phyloP scores from a whole-genome alignment of 352 stramenopile species.

The Stephanocyclus meneghinianus region DNA sequence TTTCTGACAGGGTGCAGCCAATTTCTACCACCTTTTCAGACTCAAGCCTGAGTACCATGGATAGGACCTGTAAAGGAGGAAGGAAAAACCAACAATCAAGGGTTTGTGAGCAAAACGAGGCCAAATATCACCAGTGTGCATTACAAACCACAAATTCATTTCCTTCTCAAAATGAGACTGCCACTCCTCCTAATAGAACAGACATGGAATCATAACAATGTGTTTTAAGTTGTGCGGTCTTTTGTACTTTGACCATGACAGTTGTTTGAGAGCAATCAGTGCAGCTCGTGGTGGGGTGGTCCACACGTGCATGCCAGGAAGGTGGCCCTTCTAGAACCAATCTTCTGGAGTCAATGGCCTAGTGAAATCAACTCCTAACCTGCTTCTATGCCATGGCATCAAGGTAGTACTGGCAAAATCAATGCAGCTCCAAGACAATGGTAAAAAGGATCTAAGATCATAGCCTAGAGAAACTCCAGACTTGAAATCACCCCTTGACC shows the following conservation, averaged over 20 bases:
- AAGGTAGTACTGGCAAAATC: background rate
- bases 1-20: slow-evolving; percentile 13
- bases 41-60: slow-evolving; percentile 13
- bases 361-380: background rate
- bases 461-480: background rate
- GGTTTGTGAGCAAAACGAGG: slow-evolving; percentile 19
- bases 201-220: slow-evolving; percentile 4
- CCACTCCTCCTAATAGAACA: background rate
- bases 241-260: background rate
- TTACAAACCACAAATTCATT: background rate
- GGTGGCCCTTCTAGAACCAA: background rate
- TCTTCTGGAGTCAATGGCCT: background rate
- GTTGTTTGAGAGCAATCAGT: background rate
- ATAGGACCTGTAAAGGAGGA: slow-evolving; percentile 6
- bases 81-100: slow-evolving; percentile 23
- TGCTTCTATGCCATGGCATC: background rate
- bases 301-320: background rate
- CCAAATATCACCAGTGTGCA: slow-evolving; percentile 4
- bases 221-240: background rate
- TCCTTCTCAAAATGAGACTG: background rate
- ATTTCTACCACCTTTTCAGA: slow-evolving; percentile 18
- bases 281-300: background rate
- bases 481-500: background rate
- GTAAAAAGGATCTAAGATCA: background rate
- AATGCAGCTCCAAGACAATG: background rate